Percentiles rank a stretch among this genome's conserved stretches.
Conservation (phyloP, 1,139 yeast genomes). For the Taphrina sp. region DNA sequence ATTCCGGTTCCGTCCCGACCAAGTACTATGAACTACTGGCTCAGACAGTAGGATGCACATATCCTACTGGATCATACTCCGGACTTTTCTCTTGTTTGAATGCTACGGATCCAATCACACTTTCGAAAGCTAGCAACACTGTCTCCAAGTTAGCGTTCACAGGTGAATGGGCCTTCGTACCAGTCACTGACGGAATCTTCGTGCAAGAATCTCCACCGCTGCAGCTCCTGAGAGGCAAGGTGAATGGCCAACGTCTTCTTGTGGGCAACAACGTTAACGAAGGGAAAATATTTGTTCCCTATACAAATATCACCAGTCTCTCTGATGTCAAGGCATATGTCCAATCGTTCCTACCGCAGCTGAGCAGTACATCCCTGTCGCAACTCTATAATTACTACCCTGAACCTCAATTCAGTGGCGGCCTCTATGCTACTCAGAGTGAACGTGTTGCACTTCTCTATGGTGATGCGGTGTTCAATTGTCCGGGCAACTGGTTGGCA, state of each 20-base stretch:
- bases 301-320: neutral
- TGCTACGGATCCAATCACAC: neutral
- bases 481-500: constrained; percentile 2
- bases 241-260: neutral
- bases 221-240: neutral
- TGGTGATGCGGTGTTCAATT: constrained; percentile 1
- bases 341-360: neutral
- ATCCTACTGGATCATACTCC: neutral
- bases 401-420: neutral
- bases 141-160: neutral
- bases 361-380: neutral
- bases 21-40: neutral
- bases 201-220: neutral
- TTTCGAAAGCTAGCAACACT: neutral
- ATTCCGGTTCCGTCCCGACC: neutral
- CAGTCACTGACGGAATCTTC: constrained; percentile 8
- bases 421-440: neutral
- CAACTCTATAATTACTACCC: constrained; percentile 1
- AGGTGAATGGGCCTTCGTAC: constrained; percentile 1
- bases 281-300: neutral
- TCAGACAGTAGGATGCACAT: neutral
- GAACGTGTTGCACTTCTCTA: constrained; percentile 5
- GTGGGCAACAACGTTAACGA: neutral
- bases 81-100: neutral
- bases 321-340: neutral